Evolutionary conservation across 2,329 filamentous ascomycete species (phyloP).

Genomic region (Aspergillus aculeatus): DNA sequence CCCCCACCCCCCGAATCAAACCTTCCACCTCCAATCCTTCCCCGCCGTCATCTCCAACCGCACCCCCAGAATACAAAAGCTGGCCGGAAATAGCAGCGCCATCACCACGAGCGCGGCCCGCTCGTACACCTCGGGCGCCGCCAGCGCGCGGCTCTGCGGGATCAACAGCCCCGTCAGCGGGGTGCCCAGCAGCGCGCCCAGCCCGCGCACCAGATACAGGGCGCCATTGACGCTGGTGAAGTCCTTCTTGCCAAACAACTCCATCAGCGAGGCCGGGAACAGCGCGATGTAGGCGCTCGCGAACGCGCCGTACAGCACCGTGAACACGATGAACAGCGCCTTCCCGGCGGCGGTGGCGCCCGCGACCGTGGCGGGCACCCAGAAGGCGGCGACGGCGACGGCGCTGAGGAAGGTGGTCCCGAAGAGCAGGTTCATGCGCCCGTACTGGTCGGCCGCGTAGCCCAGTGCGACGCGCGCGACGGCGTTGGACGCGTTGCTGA

Average conservation of each 20-base stretch:
- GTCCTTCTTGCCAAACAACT: conserved; percentile 39
- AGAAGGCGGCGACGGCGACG: background rate
- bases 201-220: conserved; percentile 40
- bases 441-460: background rate
- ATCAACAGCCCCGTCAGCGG: conserved; percentile 33
- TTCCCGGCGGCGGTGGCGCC: background rate
- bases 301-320: conserved; percentile 38
- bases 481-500: background rate
- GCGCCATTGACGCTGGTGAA: conserved; percentile 41
- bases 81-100: conserved; percentile 27
- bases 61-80: conserved; percentile 28
- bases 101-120: conserved; percentile 27
- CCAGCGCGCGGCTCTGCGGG: conserved; percentile 21
- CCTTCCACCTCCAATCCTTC: conserved; percentile 23
- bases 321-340: conserved; percentile 34
- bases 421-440: background rate
- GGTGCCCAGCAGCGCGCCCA: conserved; percentile 40
- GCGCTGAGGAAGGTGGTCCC: background rate
- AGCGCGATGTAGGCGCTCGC: conserved; percentile 43
- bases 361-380: background rate
- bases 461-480: background rate
- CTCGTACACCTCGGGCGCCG: conserved; percentile 22
- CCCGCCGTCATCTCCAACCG: conserved; percentile 26
- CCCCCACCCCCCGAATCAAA: conserved; percentile 10
- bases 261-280: conserved; percentile 42